Conservation (phyloP, 805 yeast genomes). For the Ogataea paraovalis region DNA sequence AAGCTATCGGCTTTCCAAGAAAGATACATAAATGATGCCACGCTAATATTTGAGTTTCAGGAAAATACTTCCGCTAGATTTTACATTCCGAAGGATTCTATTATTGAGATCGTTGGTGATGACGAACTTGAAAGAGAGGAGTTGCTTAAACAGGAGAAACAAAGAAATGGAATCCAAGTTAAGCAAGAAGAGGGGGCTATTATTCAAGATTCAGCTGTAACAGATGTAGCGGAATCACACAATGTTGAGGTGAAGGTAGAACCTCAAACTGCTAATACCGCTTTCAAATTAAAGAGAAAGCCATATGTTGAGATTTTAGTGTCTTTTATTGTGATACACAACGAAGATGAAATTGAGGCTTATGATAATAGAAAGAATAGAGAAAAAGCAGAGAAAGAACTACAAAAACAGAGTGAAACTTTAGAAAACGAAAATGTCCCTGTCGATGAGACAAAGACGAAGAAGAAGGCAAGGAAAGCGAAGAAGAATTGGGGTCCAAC, state of each 20-base stretch:
- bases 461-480: slow-evolving; percentile 24
- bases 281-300: slow-evolving; percentile 12
- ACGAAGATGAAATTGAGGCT: slow-evolving; percentile 43
- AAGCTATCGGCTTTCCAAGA: slow-evolving; percentile 76
- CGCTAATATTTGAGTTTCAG: slow-evolving; percentile 76
- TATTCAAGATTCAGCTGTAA: neutral
- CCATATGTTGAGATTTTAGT: slow-evolving; percentile 39
- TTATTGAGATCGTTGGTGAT: slow-evolving; percentile 53
- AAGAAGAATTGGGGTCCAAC: slow-evolving; percentile 27
- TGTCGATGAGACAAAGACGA: slow-evolving; percentile 23
- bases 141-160: neutral
- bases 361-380: slow-evolving; percentile 36
- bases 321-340: slow-evolving; percentile 49
- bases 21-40: slow-evolving; percentile 61
- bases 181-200: slow-evolving; percentile 10
- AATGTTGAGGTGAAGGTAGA: neutral
- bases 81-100: slow-evolving; percentile 69
- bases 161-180: neutral
- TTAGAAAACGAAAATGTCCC: slow-evolving; percentile 24
- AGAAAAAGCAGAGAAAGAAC: slow-evolving; percentile 23
- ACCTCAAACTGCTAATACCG: too few species aligned
- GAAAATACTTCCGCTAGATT: slow-evolving; percentile 77
- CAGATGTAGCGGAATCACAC: neutral
- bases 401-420: slow-evolving; percentile 18
- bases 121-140: slow-evolving; percentile 22